These are phyloP conservation scores for Penicillium sp. DNA, from an alignment of 2,329 filamentous ascomycete species.

Conservation along the genomic window DNA sequence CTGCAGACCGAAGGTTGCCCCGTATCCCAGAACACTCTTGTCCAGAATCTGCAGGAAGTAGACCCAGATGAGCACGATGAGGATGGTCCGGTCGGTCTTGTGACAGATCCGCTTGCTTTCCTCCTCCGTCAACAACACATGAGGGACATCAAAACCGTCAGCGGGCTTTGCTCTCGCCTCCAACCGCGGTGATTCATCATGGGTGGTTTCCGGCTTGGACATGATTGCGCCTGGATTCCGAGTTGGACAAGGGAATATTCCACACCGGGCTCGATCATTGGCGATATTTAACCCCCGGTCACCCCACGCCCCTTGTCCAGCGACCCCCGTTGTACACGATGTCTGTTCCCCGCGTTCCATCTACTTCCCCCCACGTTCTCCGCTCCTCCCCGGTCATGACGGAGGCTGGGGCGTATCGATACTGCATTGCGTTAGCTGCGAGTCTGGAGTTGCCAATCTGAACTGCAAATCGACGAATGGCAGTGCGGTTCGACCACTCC, in stretches of 20 bases:
- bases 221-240: constrained; percentile 16
- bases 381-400: neutral
- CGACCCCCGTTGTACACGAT: no score
- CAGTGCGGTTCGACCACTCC: no score
- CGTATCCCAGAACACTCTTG: constrained; percentile 58
- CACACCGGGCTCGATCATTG: no score
- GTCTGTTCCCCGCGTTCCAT: constrained; percentile 17
- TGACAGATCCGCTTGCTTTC: constrained; percentile 55
- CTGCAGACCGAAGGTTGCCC: constrained; percentile 55
- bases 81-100: constrained; percentile 61
- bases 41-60: constrained; percentile 55
- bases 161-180: constrained; percentile 10
- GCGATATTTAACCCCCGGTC: no score
- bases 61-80: constrained; percentile 48
- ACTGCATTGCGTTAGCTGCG: no score
- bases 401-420: no score
- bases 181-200: constrained; percentile 19
- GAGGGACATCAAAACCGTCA: constrained; percentile 17
- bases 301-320: no score
- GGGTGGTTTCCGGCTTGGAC: constrained; percentile 18
- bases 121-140: constrained; percentile 32
- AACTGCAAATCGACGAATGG: no score
- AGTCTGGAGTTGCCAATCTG: no score
- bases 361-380: constrained; percentile 15
- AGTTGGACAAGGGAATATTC: no score